phyloP scores from a whole-genome alignment of 208 protist genomes.

The Kentomonas sorsogonicus region DNA sequence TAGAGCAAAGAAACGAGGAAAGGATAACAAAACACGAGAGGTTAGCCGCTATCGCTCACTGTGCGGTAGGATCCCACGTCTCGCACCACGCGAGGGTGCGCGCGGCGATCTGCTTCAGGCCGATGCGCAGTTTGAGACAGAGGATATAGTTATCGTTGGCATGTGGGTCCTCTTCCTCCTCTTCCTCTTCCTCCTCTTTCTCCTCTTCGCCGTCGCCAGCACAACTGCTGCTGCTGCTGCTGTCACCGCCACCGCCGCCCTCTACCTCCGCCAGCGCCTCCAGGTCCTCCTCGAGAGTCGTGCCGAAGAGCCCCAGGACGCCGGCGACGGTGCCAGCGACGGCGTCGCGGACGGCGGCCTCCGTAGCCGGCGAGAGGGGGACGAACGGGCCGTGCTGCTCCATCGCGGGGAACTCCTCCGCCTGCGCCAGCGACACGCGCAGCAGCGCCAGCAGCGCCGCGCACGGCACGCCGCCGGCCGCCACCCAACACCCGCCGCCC shows the following conservation, averaged over 20 bases:
- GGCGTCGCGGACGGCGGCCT: constrained; percentile 42
- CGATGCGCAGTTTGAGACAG: constrained; percentile 54
- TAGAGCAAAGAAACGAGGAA: constrained; percentile 10
- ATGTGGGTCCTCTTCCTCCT: constrained; percentile 13
- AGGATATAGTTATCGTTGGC: constrained; percentile 35
- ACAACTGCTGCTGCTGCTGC: neutral
- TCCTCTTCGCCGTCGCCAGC: constrained; percentile 2
- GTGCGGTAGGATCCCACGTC: too few relatives aligned
- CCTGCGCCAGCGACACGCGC: constrained; percentile 68
- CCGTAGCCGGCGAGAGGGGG: constrained; percentile 38
- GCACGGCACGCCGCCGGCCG: constrained; percentile 42
- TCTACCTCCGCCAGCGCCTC: constrained; percentile 25
- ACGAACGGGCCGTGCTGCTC: constrained; percentile 54
- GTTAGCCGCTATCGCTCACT: too few relatives aligned
- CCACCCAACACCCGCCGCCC: constrained; percentile 59
- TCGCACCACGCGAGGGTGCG: constrained; percentile 52
- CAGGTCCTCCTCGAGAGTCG: constrained; percentile 61
- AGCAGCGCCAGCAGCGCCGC: constrained; percentile 69
- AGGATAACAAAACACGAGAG: constrained; percentile 5
- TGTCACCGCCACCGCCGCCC: neutral
- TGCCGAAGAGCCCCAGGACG: constrained; percentile 56
- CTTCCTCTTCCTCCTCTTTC: constrained; percentile 8
- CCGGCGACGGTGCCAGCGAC: constrained; percentile 41
- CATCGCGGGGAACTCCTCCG: constrained; percentile 62
- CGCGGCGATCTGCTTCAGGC: constrained; percentile 64